Evolutionary conservation across 2,329 filamentous ascomycete genomes (phyloP).

Genomic region (Colletotrichum graminicola): DNA sequence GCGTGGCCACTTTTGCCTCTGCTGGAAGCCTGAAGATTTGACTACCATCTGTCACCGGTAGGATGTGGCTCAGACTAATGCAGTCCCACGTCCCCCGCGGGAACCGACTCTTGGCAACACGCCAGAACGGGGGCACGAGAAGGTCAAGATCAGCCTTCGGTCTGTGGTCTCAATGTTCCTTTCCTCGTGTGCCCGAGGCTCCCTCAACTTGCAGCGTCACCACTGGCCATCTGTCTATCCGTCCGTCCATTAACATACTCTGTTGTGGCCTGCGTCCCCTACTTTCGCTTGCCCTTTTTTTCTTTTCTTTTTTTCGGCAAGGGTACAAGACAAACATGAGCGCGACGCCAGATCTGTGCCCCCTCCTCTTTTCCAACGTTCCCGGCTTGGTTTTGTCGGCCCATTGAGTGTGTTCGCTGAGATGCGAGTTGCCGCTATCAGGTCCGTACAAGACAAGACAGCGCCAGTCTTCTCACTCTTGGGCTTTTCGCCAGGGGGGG

Average conservation of each 20-base stretch:
- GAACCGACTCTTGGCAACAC: not conserved
- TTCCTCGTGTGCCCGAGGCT: too few species aligned
- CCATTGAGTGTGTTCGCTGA: too few species aligned
- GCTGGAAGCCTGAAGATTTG: not conserved
- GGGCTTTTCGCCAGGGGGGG: not conserved
- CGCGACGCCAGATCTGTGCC: not conserved
- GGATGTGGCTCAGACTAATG: too few species aligned
- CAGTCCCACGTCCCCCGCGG: not conserved
- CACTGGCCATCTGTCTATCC: not conserved
- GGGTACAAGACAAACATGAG: slow-evolving; percentile 10
- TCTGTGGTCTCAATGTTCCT: not conserved
- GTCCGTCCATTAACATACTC: not conserved
- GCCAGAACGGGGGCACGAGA: not conserved
- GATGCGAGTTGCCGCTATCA: not conserved
- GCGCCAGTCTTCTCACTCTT: not conserved
- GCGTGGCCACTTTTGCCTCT: too few species aligned
- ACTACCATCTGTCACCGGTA: not conserved
- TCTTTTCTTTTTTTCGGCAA: too few species aligned
- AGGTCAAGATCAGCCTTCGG: too few species aligned
- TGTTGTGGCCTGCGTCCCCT: slow-evolving; percentile 6
- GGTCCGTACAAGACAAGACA: not conserved
- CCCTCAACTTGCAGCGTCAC: slow-evolving; percentile 8
- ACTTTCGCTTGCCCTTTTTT: too few species aligned
- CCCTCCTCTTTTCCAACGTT: not conserved
- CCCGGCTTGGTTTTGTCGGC: not conserved